Conservation (phyloP, 2,329 filamentous ascomycete species). For the Ophiostoma triangulosporum region DNA sequence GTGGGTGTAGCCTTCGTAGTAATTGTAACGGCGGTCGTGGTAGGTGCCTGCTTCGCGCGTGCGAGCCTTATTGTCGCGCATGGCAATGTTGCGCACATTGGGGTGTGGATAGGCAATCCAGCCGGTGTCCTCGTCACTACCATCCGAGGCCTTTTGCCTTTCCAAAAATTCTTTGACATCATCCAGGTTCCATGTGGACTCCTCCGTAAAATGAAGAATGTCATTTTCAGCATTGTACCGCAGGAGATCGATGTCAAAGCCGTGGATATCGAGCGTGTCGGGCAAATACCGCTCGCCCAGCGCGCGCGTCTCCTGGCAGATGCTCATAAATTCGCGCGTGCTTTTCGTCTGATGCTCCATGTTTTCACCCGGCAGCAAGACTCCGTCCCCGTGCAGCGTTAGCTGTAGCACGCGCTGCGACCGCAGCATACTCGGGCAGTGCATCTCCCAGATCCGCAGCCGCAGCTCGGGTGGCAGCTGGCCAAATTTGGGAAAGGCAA, state of each 20-base stretch:
- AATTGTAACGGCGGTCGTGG: neutral
- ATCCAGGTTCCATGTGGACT: neutral
- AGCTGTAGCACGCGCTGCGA: no score
- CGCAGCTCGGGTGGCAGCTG: constrained; percentile 12
- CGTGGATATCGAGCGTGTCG: no score
- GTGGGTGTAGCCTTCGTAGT: no score
- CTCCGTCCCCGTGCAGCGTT: no score
- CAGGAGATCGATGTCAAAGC: no score
- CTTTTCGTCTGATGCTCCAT: no score
- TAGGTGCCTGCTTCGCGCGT: no score
- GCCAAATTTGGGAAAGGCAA: no score
- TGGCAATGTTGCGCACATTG: constrained; percentile 5
- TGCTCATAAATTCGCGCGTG: no score
- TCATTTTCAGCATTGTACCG: constrained; percentile 4
- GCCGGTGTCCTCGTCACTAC: neutral
- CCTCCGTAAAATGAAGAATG: constrained; percentile 6
- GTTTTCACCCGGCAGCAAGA: no score
- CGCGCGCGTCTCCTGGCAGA: no score
- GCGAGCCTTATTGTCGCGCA: neutral
- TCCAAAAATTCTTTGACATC: neutral
- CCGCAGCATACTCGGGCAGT: constrained; percentile 8
- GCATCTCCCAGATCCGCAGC: constrained; percentile 10
- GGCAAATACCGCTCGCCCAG: no score
- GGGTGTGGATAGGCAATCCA: neutral
- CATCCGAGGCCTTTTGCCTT: neutral